These are phyloP conservation scores for Pseudozyma flocculosa DNA, from an alignment of 1,284 basidiomycete species.

Conservation along the genomic window DNA sequence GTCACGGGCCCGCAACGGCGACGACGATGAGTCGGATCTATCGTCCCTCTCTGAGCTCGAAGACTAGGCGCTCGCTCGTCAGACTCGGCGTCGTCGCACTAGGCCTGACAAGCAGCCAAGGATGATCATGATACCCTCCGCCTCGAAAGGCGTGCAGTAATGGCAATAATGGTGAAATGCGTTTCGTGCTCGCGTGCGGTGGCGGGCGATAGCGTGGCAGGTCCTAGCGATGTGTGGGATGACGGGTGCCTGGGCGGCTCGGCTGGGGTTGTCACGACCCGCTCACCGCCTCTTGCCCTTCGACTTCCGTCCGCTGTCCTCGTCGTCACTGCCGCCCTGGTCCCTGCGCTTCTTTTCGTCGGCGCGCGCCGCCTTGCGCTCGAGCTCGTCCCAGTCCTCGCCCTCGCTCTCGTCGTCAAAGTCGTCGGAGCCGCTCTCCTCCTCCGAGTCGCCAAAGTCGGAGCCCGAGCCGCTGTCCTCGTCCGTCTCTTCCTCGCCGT, in stretches of 20 bases:
- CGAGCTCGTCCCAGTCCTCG: conserved; percentile 93
- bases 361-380: conserved; percentile 66
- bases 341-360: conserved; percentile 49
- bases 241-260: no score
- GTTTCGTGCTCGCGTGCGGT: no score
- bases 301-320: conserved; percentile 21
- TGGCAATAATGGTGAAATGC: no score
- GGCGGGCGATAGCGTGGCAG: no score
- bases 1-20: no score
- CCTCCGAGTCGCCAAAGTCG: conserved; percentile 54
- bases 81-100: no score
- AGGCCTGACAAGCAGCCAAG: no score
- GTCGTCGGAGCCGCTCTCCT: conserved; percentile 65
- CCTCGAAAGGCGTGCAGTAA: no score
- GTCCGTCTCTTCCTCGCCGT: conserved; percentile 53
- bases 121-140: no score
- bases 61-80: no score
- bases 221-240: no score
- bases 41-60: conserved; percentile 15
- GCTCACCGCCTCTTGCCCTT: conserved; percentile 35
- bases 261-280: no score
- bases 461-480: conserved; percentile 48
- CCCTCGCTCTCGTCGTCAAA: conserved; percentile 66
- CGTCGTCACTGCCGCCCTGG: conserved; percentile 40
- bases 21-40: conserved; percentile 9